These are phyloP conservation scores for Terfezia claveryi DNA, from an alignment of 495 filamentous ascomycete genomes.

Conservation along the genomic window DNA sequence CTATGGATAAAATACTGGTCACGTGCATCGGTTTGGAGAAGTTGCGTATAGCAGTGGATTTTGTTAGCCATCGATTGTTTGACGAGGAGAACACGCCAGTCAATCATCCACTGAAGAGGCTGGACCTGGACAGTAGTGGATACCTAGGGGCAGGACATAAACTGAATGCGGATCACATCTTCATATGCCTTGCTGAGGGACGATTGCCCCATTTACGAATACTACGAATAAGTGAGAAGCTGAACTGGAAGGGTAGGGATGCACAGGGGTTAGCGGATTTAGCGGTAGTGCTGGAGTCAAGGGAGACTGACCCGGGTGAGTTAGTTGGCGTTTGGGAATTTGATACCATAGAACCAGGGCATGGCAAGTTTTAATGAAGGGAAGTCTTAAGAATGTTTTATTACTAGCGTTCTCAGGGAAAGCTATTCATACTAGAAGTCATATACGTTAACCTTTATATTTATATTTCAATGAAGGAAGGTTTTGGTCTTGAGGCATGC, in stretches of 20 bases:
- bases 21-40: conserved; percentile 18
- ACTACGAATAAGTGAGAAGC: conserved; percentile 19
- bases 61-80: conserved; percentile 21
- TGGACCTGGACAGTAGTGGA: conserved; percentile 21
- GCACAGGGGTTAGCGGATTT: conserved; percentile 18
- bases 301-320: conserved; percentile 9
- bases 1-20: conserved; percentile 20
- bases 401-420: too few species aligned
- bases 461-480: too few species aligned
- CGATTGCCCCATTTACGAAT: conserved; percentile 18
- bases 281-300: conserved; percentile 21
- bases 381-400: too few species aligned
- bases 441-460: too few species aligned
- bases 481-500: too few species aligned
- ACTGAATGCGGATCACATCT: conserved; percentile 18
- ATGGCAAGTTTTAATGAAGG: too few species aligned
- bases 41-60: conserved; percentile 23
- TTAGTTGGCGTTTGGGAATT: conserved; percentile 15
- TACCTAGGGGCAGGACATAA: conserved; percentile 17
- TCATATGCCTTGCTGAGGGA: conserved; percentile 21
- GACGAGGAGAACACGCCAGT: conserved; percentile 12
- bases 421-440: too few species aligned
- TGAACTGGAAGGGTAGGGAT: conserved; percentile 17
- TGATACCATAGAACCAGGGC: not conserved
- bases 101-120: conserved; percentile 19